Conservation (phyloP, 2,329 filamentous ascomycete species). For the Fusarium papillatum region DNA sequence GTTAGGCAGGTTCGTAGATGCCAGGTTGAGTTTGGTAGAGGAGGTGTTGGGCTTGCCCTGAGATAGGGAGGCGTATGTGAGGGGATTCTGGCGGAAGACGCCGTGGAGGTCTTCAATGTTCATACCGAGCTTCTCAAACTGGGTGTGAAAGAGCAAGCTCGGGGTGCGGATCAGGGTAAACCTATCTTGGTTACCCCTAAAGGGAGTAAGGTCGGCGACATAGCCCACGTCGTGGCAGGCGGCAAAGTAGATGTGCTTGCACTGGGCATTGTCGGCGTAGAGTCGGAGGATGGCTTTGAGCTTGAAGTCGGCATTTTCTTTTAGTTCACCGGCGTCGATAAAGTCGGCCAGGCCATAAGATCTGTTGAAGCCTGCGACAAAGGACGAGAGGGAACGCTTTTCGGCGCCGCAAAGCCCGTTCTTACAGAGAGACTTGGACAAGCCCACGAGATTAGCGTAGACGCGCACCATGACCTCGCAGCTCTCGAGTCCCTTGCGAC, state of each 20-base stretch:
- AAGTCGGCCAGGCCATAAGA: constrained; percentile 72
- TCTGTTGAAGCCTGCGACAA: constrained; percentile 69
- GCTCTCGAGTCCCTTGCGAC: constrained; percentile 60
- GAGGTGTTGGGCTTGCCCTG: constrained; percentile 11
- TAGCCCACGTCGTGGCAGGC: constrained; percentile 69
- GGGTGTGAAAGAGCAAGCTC: constrained; percentile 62
- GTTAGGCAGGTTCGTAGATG: constrained; percentile 7
- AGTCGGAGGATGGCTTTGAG: constrained; percentile 63
- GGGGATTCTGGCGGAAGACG: constrained; percentile 62
- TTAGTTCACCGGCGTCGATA: constrained; percentile 71
- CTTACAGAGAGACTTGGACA: constrained; percentile 62
- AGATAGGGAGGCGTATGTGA: constrained; percentile 34
- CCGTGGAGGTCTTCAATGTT: constrained; percentile 63
- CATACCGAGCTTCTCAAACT: constrained; percentile 66
- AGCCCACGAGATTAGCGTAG: constrained; percentile 67
- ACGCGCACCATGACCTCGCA: constrained; percentile 68
- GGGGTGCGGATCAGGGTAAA: constrained; percentile 66
- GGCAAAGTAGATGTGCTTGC: constrained; percentile 75
- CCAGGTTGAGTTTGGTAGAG: not conserved
- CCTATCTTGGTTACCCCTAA: constrained; percentile 60
- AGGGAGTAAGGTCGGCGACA: constrained; percentile 67
- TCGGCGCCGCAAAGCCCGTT: constrained; percentile 65
- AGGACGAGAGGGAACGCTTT: constrained; percentile 67
- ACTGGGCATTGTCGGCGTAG: constrained; percentile 70
- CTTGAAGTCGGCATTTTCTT: constrained; percentile 72